phyloP scores from a whole-genome alignment of 257 asterid genomes.

The Dorcoceras hygrometricum region DNA sequence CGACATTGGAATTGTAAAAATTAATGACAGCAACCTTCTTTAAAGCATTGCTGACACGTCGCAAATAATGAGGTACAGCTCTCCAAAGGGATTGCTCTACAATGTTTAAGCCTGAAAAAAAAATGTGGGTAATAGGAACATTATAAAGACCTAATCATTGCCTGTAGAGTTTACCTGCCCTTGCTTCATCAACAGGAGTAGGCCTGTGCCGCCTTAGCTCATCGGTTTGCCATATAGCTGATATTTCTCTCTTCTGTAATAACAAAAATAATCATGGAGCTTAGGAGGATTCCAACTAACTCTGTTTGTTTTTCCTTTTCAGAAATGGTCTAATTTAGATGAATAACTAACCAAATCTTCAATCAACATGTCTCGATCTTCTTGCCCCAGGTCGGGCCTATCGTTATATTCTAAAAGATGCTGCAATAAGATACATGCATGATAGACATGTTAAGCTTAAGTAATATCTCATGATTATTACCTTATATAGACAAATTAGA shows the following conservation, averaged over 20 bases:
- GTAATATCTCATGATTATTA: slow-evolving; percentile 7
- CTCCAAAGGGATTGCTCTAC: slow-evolving; percentile 98
- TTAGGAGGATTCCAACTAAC: slow-evolving; percentile 3
- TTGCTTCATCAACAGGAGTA: slow-evolving; percentile 98
- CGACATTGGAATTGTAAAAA: slow-evolving; percentile 19
- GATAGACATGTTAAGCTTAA: slow-evolving; percentile 4
- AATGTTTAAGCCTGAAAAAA: slow-evolving; percentile 72
- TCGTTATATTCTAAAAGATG: slow-evolving; percentile 89
- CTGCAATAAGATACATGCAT: slow-evolving; percentile 38
- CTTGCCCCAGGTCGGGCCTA: slow-evolving; percentile 78
- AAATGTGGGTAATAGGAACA: slow-evolving; percentile 11
- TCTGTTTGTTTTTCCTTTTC: slow-evolving; percentile 12
- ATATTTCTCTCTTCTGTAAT: slow-evolving; percentile 80
- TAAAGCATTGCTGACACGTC: slow-evolving; percentile 88
- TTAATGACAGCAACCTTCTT: slow-evolving; percentile 61
- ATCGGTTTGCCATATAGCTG: slow-evolving; percentile 97
- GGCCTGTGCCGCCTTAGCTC: slow-evolving; percentile 98
- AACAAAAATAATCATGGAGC: slow-evolving; percentile 19
- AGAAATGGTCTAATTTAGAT: slow-evolving; percentile 10
- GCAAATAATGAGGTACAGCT: slow-evolving; percentile 95
- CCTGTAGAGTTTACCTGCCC: slow-evolving; percentile 63
- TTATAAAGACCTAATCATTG: slow-evolving; percentile 12
- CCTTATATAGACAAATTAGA: slow-evolving; percentile 1
- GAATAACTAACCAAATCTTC: slow-evolving; percentile 76
- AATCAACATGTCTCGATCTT: slow-evolving; percentile 86